A percentile compares a stretch with the other conserved stretches of the same genome.
Evolutionary conservation across 192 early-diverging fungal species (phyloP).

Genomic region (Backusella australiensis): DNA sequence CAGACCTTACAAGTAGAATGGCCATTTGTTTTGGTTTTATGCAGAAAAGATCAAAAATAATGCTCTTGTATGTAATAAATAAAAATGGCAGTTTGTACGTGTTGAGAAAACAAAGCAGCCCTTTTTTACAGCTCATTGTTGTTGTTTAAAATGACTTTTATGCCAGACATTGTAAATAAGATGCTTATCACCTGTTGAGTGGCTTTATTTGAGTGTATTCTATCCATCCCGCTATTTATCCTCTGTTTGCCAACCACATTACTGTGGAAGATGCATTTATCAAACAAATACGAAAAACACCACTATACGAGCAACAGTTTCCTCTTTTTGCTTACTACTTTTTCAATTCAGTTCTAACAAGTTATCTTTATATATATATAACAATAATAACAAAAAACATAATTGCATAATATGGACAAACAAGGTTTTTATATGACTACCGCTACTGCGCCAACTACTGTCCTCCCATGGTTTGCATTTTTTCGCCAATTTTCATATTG

Average conservation of each 20-base stretch:
- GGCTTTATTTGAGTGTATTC: neutral
- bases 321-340: neutral
- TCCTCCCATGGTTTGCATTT: constrained; percentile 61
- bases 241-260: neutral
- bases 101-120: too few species aligned
- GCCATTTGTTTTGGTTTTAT: constrained; percentile 50
- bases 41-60: neutral
- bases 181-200: neutral
- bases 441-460: neutral
- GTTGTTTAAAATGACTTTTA: too few species aligned
- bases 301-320: neutral
- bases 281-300: too few species aligned
- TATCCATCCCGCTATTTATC: neutral
- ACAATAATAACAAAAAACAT: neutral
- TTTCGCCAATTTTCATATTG: constrained; percentile 76
- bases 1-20: constrained; percentile 42
- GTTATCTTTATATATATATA: neutral
- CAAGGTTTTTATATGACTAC: neutral
- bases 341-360: neutral
- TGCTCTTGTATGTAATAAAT: neutral
- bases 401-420: neutral
- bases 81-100: too few species aligned
- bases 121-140: too few species aligned
- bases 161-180: too few species aligned
- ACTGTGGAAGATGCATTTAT: neutral